Evolutionary conservation across 148 eudicot genomes (phyloP).

Genomic region (Vaccinium vitisidaea): DNA sequence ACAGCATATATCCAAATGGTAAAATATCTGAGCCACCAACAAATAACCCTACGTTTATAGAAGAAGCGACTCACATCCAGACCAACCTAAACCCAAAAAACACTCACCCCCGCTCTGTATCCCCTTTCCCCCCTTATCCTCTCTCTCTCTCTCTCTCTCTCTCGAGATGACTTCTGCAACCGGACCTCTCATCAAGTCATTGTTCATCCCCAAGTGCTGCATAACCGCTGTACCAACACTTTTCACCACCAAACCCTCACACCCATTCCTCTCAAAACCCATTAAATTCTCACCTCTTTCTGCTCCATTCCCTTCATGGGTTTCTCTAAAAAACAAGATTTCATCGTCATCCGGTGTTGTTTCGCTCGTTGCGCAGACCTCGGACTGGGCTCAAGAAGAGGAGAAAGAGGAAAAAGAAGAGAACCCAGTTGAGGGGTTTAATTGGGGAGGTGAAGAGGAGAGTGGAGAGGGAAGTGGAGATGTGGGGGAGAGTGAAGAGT

Average conservation of each 20-base stretch:
- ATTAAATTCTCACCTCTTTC: background rate
- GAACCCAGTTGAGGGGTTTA: slow-evolving; percentile 1
- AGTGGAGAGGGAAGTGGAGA: background rate
- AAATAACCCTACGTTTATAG: background rate
- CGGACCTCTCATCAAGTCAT: background rate
- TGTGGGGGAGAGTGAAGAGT: background rate
- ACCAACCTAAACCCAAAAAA: background rate
- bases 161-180: slow-evolving; percentile 3
- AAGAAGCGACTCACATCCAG: background rate
- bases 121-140: background rate
- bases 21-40: background rate
- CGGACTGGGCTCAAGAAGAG: slow-evolving; percentile 14
- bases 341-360: background rate
- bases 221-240: slow-evolving; percentile 2
- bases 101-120: background rate
- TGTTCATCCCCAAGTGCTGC: background rate
- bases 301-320: slow-evolving; percentile 7
- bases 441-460: slow-evolving; percentile 7
- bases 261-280: background rate
- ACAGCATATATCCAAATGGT: background rate
- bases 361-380: slow-evolving; percentile 2
- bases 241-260: background rate
- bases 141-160: slow-evolving; percentile 10
- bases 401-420: slow-evolving; percentile 1
- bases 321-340: background rate